Evolutionary conservation across 1,139 yeast genomes (phyloP), one percentile per base, ranked within the genome.

Genomic region (Trichomonascaceae sp.): DNA sequence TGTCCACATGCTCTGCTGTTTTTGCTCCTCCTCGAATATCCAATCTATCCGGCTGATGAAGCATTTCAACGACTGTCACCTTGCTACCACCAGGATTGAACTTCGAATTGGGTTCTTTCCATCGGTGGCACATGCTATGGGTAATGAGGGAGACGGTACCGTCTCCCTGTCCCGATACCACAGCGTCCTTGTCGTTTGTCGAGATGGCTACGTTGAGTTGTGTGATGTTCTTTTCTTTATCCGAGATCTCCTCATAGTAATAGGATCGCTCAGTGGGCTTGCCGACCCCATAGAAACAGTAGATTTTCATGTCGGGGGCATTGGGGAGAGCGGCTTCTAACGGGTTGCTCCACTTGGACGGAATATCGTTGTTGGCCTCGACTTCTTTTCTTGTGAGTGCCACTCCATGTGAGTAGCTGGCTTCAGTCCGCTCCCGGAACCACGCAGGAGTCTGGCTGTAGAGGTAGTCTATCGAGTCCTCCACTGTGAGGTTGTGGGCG

Each of bases 1-100:
- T 85, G 54, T 92, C 98, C 16, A 89, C 98, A 56, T 89, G 98
- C 49, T 89, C 98, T 0, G 98, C 96, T 1, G 97, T 89, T 52
- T 81, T 81, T 16, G 96, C 93, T 3, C 98, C 98, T 15, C 98
- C 98, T 45, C 98, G 70, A 33, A 89, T 79, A 59, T 92, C 98
- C 51, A 79, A 84, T 46, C 82, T 64, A 50, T 82, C 94, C 0
- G 98, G 98, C 51, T 85, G 93, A 50, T 89, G 95, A 47, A 72
- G 71, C 63, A 89, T 79, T 55, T 89, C 98, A 5, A 89, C 95
- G 30, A 85, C 67, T 18, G 74, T 84, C 17, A 87, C 92, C 16
- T 65, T 51, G 3, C 74, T 59, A 17, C 70, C 68, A 1, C 80
- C 93, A 1, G 98, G 98, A 52, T 89, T 89, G 62, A 71, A 87